Conservation (phyloP, 805 yeast genomes). For the Candida pseudoglaebosa region DNA sequence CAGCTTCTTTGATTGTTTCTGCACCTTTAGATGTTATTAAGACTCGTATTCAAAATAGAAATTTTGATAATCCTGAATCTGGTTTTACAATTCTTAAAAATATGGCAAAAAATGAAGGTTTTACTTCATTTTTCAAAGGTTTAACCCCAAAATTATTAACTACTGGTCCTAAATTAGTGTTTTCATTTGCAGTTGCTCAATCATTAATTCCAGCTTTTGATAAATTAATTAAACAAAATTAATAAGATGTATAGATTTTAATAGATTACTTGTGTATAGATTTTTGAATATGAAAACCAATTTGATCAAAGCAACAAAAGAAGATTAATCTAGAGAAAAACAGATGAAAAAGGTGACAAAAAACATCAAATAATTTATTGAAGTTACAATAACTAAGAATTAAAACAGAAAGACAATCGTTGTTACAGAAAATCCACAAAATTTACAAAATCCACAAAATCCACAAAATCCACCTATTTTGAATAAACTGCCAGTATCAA, state of each 20-base stretch:
- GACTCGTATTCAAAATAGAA: conserved; percentile 96
- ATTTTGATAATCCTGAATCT: conserved; percentile 91
- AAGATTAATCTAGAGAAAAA: too few relatives aligned
- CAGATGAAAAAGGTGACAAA: too few relatives aligned
- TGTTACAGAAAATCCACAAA: too few relatives aligned
- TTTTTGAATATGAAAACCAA: not conserved
- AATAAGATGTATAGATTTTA: not conserved
- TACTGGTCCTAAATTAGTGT: conserved; percentile 96
- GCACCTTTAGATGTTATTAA: conserved; percentile 98
- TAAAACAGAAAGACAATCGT: too few relatives aligned
- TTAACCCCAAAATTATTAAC: conserved; percentile 94
- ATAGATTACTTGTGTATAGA: not conserved
- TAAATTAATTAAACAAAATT: conserved; percentile 43
- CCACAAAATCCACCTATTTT: too few relatives aligned
- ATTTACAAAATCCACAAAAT: too few relatives aligned
- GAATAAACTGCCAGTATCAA: too few relatives aligned
- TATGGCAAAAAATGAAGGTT: conserved; percentile 88
- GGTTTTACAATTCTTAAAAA: conserved; percentile 91
- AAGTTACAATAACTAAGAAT: too few relatives aligned
- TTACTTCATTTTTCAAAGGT: conserved; percentile 91
- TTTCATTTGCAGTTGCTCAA: conserved; percentile 97
- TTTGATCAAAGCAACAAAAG: too few relatives aligned
- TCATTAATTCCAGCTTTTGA: conserved; percentile 95
- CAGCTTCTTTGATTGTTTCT: conserved; percentile 91
- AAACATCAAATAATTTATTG: too few relatives aligned